Conservation (phyloP, 768 basidiomycete genomes). For the Pleurotus pulmonarius region DNA sequence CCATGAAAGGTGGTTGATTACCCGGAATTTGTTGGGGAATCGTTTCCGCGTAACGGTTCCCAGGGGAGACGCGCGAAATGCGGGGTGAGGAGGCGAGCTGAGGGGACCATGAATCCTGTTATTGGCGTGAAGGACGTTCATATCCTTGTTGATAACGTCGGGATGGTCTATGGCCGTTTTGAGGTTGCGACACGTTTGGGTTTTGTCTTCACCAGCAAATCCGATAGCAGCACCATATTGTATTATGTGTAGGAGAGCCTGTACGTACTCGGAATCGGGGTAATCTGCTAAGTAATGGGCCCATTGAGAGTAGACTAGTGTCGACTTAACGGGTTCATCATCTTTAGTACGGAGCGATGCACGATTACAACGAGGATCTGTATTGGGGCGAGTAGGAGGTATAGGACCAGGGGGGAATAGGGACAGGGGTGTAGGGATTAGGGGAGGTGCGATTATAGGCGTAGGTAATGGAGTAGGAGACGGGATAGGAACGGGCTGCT, state of each 20-base stretch:
- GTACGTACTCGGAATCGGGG: conserved; percentile 22
- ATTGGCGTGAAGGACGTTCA: conserved; percentile 8
- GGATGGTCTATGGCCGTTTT: conserved; percentile 19
- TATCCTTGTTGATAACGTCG: conserved; percentile 7
- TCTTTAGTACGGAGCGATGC: conserved; percentile 6
- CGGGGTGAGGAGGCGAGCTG: conserved; percentile 9
- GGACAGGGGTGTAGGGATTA: conserved; percentile 6
- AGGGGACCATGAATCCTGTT: conserved; percentile 20
- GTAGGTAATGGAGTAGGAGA: not conserved
- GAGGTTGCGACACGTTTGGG: conserved; percentile 18
- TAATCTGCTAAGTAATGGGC: conserved; percentile 20
- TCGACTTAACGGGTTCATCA: conserved; percentile 6
- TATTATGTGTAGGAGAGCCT: conserved; percentile 21
- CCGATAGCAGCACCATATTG: conserved; percentile 22
- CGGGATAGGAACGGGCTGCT: not conserved
- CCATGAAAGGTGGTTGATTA: conserved; percentile 10
- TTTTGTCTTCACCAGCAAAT: conserved; percentile 13
- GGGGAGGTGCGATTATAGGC: not conserved
- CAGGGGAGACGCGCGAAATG: conserved; percentile 20
- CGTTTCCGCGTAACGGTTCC: conserved; percentile 21
- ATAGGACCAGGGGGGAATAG: conserved; percentile 8
- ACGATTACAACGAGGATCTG: conserved; percentile 12
- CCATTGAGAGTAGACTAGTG: conserved; percentile 13
- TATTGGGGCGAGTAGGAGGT: conserved; percentile 12
- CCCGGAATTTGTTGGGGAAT: conserved; percentile 12